Base-by-base conservation (phyloP, 148 eudicot genomes). In the Rhododendron vialii region DNA sequence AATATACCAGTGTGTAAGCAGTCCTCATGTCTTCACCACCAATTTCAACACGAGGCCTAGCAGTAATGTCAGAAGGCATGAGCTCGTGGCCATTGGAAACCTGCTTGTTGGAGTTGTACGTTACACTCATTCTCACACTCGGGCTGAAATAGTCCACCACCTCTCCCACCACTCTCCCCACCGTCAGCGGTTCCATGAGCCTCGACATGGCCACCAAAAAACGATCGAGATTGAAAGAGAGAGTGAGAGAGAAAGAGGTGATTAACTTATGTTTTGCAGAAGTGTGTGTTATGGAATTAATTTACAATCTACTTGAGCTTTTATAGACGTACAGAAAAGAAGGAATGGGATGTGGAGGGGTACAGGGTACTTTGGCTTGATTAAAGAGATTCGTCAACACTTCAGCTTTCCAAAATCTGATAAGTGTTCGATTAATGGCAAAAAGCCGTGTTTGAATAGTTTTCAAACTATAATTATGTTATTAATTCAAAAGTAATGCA, bases 21-120 rank as follows among this genome's bases (percentile, higher is more conserved):
- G 91, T 81, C 85, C 98, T 91, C 94, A 95, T 87, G 89, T 95
- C 98, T 75, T 96, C 96, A 55, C 98, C 98, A 69, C 98, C 98
- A 2, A 96, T 91, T 18, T 95, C 96, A 65, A 94, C 98, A 2
- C 96, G 95, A 36, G 79, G 79, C 7, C 47, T 75, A 7, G 79
- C 26, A 75, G 79, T 75, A 75, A 75, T 15, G 45, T 38, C 48
- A 38, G 47, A 59, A 57, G 96, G 98, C 96, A 94, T 93, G 63
- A 96, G 91, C 91, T 96, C 98, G 85, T 94, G 95, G 67, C 98
- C 98, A 88, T 96, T 96, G 43, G 61, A 88, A 50, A 96, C 98
- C 84, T 89, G 93, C 84, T 91, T 92, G 89, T 89, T 93, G 78
- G 91, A 83, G 91, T 93, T 95, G 79, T 93, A 96, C 26, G 91